Evolutionary conservation across 2,329 filamentous ascomycete species (phyloP).

Genomic region (Helicocarpus griseus): DNA sequence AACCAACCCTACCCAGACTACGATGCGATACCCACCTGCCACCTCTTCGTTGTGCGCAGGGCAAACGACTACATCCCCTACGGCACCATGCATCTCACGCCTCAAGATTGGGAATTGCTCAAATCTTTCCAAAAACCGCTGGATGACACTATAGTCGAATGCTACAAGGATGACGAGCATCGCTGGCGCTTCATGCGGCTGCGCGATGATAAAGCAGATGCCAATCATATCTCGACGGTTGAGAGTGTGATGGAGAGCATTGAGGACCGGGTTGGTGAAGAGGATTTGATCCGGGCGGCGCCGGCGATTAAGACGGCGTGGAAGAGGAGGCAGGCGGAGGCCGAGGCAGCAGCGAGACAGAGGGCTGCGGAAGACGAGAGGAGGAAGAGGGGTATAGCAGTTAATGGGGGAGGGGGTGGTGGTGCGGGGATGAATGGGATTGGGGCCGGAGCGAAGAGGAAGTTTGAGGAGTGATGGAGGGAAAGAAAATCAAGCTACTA

Average conservation of each 20-base stretch:
- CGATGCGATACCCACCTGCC: slow-evolving; percentile 63
- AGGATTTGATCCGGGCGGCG: slow-evolving; percentile 64
- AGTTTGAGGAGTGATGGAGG: slow-evolving; percentile 28
- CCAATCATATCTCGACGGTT: slow-evolving; percentile 79
- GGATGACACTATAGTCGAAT: slow-evolving; percentile 85
- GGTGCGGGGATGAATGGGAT: slow-evolving; percentile 18
- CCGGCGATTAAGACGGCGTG: slow-evolving; percentile 67
- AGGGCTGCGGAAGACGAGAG: slow-evolving; percentile 17
- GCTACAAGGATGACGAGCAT: slow-evolving; percentile 63
- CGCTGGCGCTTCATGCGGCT: slow-evolving; percentile 84
- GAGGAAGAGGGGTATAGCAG: slow-evolving; percentile 17
- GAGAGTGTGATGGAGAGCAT: slow-evolving; percentile 85
- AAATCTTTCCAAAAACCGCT: slow-evolving; percentile 65
- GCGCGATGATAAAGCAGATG: slow-evolving; percentile 83
- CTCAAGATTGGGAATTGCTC: slow-evolving; percentile 72
- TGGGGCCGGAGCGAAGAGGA: slow-evolving; percentile 31
- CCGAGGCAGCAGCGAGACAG: slow-evolving; percentile 13
- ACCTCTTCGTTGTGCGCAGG: slow-evolving; percentile 61
- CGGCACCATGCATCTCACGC: slow-evolving; percentile 57
- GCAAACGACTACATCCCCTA: slow-evolving; percentile 57
- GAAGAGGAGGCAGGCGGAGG: slow-evolving; percentile 50
- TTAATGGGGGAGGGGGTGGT: slow-evolving; percentile 8
- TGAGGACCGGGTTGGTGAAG: slow-evolving; percentile 69
- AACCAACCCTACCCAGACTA: slow-evolving; percentile 63
- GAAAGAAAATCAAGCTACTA: background rate